Conservation (phyloP, 1,284 basidiomycete genomes). For the Apiotrichum laibachii region DNA sequence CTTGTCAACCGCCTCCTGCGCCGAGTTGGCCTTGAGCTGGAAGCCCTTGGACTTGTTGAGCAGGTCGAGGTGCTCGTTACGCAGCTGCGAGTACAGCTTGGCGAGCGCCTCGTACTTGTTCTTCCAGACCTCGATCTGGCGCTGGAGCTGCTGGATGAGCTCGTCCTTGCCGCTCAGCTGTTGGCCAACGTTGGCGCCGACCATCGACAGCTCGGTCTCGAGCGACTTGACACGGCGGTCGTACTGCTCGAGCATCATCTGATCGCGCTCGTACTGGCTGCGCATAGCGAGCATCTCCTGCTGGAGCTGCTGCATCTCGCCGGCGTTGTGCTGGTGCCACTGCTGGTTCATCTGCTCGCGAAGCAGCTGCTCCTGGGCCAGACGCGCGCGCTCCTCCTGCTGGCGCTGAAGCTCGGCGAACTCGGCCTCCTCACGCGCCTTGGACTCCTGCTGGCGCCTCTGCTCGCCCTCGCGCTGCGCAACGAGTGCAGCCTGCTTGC, state of each 20-base stretch:
- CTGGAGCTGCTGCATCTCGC: slow-evolving; percentile 68
- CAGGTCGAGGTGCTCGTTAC: slow-evolving; percentile 96
- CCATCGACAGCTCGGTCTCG: slow-evolving; percentile 81
- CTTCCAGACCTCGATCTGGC: slow-evolving; percentile 94
- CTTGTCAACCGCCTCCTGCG: slow-evolving; percentile 96
- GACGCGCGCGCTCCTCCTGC: slow-evolving; percentile 78
- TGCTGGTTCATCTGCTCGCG: slow-evolving; percentile 73
- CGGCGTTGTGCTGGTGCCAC: slow-evolving; percentile 56
- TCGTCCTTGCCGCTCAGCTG: slow-evolving; percentile 94
- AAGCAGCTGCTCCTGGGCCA: slow-evolving; percentile 80
- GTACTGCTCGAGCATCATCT: slow-evolving; percentile 97
- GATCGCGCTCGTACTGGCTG: slow-evolving; percentile 96
- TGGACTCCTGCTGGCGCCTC: slow-evolving; percentile 68
- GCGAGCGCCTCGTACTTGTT: slow-evolving; percentile 99
- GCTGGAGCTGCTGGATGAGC: slow-evolving; percentile 90
- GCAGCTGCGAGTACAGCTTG: slow-evolving; percentile 96
- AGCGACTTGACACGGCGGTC: slow-evolving; percentile 94
- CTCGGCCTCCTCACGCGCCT: slow-evolving; percentile 79
- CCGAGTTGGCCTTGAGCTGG: slow-evolving; percentile 97
- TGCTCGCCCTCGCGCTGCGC: slow-evolving; percentile 81
- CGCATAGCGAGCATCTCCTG: slow-evolving; percentile 88
- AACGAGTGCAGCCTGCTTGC: slow-evolving; percentile 80
- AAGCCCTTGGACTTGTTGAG: slow-evolving; percentile 95
- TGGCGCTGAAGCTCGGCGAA: slow-evolving; percentile 64
- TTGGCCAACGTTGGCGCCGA: slow-evolving; percentile 75